Evolutionary conservation across 2,329 filamentous ascomycete genomes (phyloP).

Genomic region (Hyphodiscus sp.): DNA sequence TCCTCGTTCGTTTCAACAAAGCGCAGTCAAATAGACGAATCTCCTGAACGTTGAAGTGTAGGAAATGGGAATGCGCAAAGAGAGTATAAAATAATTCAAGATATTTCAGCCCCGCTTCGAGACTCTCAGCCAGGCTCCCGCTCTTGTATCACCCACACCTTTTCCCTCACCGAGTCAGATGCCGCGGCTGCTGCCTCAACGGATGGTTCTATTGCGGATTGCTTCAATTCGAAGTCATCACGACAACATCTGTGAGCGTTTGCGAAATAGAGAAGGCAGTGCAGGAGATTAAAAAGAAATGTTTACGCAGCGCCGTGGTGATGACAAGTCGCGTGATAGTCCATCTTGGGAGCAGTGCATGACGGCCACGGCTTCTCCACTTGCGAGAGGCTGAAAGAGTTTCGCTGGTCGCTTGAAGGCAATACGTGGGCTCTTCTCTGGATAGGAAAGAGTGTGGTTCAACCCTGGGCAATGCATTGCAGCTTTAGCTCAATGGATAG

Average conservation of each 20-base stretch:
- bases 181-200: not conserved
- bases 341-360: not conserved
- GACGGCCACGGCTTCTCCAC: not conserved
- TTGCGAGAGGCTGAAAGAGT: not conserved
- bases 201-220: not conserved
- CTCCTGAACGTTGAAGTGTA: not conserved
- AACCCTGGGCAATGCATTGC: not conserved
- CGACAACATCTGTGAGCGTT: not conserved
- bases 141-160: slow-evolving; percentile 5
- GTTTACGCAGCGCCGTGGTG: not conserved
- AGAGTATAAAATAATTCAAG: not conserved
- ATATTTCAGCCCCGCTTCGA: not conserved
- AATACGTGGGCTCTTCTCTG: not conserved
- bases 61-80: not conserved
- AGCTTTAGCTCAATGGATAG: not conserved
- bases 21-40: not conserved
- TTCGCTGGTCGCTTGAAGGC: not conserved
- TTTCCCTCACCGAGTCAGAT: not conserved
- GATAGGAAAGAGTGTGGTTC: not conserved
- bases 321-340: not conserved
- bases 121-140: not conserved
- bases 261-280: not conserved
- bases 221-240: not conserved
- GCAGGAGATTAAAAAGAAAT: not conserved
- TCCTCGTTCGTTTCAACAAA: not conserved